Conservation (phyloP, 352 stramenopile genomes). For the Phytophthora kernoviae region DNA sequence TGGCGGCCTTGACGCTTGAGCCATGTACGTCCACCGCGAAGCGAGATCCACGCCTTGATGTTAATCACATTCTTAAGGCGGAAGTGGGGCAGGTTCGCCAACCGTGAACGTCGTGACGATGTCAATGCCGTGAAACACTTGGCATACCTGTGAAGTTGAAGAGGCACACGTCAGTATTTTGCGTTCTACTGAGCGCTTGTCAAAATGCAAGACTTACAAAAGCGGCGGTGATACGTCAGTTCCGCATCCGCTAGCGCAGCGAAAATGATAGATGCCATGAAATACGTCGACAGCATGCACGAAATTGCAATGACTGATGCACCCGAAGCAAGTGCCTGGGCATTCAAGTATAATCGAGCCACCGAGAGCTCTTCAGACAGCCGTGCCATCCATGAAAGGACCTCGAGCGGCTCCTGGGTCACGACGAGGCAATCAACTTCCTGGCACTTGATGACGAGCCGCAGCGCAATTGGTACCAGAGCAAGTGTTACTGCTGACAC, state of each 20-base stretch:
- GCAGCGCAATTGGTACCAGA: constrained; percentile 63
- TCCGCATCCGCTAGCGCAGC: constrained; percentile 78
- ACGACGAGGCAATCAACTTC: constrained; percentile 58
- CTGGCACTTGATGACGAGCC: constrained; percentile 61
- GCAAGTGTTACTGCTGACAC: constrained; percentile 59
- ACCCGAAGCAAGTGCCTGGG: constrained; percentile 32
- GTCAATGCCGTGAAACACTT: constrained; percentile 92
- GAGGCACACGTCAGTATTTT: constrained; percentile 12
- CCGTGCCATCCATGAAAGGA: constrained; percentile 38
- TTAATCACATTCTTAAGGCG: constrained; percentile 91
- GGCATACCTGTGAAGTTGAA: constrained; percentile 56
- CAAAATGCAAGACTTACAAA: constrained; percentile 47
- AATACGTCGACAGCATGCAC: constrained; percentile 75
- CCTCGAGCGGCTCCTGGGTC: constrained; percentile 54
- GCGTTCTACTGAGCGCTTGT: neutral
- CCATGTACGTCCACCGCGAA: constrained; percentile 86
- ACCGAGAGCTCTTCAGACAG: constrained; percentile 39
- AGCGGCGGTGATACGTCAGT: constrained; percentile 85
- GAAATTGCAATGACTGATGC: constrained; percentile 66
- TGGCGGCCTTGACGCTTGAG: constrained; percentile 87
- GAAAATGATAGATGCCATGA: constrained; percentile 78
- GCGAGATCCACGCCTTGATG: constrained; percentile 91
- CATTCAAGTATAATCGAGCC: constrained; percentile 26
- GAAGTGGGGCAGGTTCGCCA: constrained; percentile 89
- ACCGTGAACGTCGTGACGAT: constrained; percentile 77